Base-by-base conservation (phyloP, 140 eudicot species). In the Flaveria floridana region DNA sequence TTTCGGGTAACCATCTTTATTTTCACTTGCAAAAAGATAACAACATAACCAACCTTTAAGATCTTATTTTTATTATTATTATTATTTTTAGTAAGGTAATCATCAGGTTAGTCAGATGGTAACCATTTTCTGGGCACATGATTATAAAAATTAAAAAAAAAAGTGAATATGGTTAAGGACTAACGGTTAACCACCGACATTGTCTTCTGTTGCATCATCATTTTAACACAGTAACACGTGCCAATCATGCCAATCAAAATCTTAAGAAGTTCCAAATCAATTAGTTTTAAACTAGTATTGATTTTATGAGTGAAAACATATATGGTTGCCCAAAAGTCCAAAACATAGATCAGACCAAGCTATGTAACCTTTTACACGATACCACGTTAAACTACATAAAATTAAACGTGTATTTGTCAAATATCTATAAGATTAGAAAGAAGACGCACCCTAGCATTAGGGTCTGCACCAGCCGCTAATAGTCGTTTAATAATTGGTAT, bases 391-490 rank as follows among this genome's bases (percentile, higher is more conserved):
- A 62, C 62, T 61, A n/a, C 37, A 62, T 44, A 74, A 44, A 74
- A 46, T 4, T 26, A 25, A 19, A 25, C 2, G 14, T 61, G 12
- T 25, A 6, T 26, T 73, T 23, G 18, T 46, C 50, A 44, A 10
- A 70, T 53, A 52, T 65, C 4, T 18, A 67, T 55, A 68, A 65
- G 19, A 69, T 71, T 55, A 73, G 70, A 80, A 72, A 76, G 56
- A 56, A 46, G 20, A 84, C 87, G 48, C 57, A 94, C 99, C 97
- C 99, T 84, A 25, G 97, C 97, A 91, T 95, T 86, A 59, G 99
- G 97, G 82, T 95, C 99, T 28, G 99, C 99, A 76, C 96, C 99
- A 76, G 99, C 99, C 12, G 87, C 99, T 70, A 91, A 84, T 13
- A 95, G 83, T 80, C 99, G 88, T 75, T 79, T 88, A 25, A 95